Percentiles rank a stretch among this genome's conserved stretches.
phyloP scores from a whole-genome alignment of 2,329 filamentous ascomycete species.

The Hypoxylon sp. region DNA sequence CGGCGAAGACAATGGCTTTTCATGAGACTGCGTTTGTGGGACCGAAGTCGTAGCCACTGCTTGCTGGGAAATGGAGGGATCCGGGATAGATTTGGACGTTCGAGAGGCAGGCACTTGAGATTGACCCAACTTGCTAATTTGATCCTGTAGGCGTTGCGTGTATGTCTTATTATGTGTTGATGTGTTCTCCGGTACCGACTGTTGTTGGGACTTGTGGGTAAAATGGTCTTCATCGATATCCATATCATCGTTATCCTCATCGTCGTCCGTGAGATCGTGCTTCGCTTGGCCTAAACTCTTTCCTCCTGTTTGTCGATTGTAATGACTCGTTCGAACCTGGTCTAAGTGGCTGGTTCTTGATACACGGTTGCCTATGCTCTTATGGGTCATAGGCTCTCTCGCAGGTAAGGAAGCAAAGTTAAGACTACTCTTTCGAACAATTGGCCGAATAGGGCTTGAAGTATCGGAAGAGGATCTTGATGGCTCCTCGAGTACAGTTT shows the following conservation, averaged over 20 bases:
- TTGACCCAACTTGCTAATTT: conserved; percentile 79
- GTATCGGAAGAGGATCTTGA: conserved; percentile 69
- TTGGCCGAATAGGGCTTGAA: conserved; percentile 77
- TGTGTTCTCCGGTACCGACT: conserved; percentile 58
- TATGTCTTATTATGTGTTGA: conserved; percentile 83
- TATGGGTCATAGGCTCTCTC: conserved; percentile 86
- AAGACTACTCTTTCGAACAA: conserved; percentile 91
- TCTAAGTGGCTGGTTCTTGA: conserved; percentile 84
- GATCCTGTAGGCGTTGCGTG: conserved; percentile 91
- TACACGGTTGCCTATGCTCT: conserved; percentile 77
- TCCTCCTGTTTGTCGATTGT: conserved; percentile 76
- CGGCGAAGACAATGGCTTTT: conserved; percentile 51
- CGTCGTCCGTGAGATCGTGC: conserved; percentile 51
- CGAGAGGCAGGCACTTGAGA: conserved; percentile 59
- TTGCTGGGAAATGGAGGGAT: conserved; percentile 48
- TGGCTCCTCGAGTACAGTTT: conserved; percentile 42
- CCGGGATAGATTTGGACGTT: conserved; percentile 58
- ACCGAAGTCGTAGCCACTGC: conserved; percentile 38
- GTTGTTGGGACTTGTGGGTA: conserved; percentile 55
- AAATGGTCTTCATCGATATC: conserved; percentile 44
- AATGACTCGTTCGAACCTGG: conserved; percentile 74
- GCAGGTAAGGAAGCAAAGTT: conserved; percentile 94
- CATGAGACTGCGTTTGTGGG: conserved; percentile 47
- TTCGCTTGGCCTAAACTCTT: conserved; percentile 69
- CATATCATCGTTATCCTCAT: conserved; percentile 49